Evolutionary conservation across 169 alveolate species (phyloP).

Genomic region (Eimeria brunetti): DNA sequence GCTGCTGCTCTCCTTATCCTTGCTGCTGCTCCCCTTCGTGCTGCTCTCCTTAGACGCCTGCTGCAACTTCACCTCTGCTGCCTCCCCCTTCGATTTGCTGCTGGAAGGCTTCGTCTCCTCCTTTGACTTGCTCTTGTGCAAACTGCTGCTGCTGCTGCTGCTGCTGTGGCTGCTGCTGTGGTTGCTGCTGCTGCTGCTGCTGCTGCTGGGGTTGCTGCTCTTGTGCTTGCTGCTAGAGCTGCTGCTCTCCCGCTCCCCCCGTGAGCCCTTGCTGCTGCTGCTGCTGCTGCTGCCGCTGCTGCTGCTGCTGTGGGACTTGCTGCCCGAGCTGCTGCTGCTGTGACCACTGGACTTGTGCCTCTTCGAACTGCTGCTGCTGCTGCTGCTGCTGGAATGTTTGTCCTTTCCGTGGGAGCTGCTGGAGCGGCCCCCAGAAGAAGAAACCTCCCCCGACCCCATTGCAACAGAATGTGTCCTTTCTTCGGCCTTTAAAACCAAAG

Average conservation of each 20-base stretch:
- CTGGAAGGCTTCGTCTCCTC: background rate
- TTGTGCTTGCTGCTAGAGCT: background rate
- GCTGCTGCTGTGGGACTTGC: conserved; percentile 13
- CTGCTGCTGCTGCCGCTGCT: background rate
- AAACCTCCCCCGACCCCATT: conserved; percentile 46
- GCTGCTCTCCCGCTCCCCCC: background rate
- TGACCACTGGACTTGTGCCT: conserved; percentile 45
- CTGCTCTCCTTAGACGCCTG: background rate
- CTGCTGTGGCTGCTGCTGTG: conserved; percentile 17
- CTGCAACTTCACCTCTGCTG: too few species aligned
- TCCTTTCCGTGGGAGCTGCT: conserved; percentile 40
- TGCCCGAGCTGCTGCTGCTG: conserved; percentile 28
- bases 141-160: background rate
- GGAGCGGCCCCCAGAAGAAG: conserved; percentile 22
- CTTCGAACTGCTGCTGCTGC: conserved; percentile 35
- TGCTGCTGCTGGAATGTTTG: conserved; percentile 47
- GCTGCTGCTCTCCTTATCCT: conserved; percentile 31
- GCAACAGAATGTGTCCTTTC: background rate
- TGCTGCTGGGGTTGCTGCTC: conserved; percentile 12
- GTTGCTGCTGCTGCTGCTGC: conserved; percentile 26
- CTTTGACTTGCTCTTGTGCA: background rate
- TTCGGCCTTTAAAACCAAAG: background rate
- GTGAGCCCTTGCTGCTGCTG: conserved; percentile 24
- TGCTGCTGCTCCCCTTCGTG: background rate
- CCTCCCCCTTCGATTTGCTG: background rate